Evolutionary conservation across 2,329 filamentous ascomycete genomes (phyloP), one percentile per base, ranked within the genome.

Genomic region (Cladosporium halotolerans): DNA sequence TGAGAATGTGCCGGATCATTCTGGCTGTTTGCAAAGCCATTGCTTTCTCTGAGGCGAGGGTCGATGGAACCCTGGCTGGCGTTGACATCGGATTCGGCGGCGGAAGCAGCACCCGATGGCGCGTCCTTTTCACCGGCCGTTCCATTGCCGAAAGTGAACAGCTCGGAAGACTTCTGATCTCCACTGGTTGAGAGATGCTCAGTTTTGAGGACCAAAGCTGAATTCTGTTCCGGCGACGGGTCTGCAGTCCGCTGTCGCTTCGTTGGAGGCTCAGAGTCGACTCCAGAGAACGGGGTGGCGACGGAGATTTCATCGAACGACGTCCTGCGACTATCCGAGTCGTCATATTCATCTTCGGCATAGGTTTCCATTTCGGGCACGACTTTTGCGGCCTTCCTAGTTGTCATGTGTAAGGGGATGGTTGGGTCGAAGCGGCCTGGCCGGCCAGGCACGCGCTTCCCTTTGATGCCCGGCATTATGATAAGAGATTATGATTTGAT

Each of bases 381-480:
- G 16, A n/a, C 28, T 23, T 53, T 53, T 18, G 42, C 50, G 44
- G 40, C 42, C 58, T 62, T 58, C 38, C 74, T 70, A 47, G 73
- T 76, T 54, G 71, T 76, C 74, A 77, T 77, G 64, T 75, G 73
- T 62, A 75, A 66, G 50, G 73, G 72, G 65, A 71, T 68, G 55
- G 73, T 73, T 58, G 73, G 73, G 64, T 72, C 70, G 58, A 75
- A 72, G 60, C 72, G 63, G 44, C 64, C 63, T 33, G 57, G 57
- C 31, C 51, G 52, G 34, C 61, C 60, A 55, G 59, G 48, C 36
- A 58, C 51, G 40, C 57, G 57, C 46, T 50, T 57, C 34, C 58
- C 58, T 52, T 58, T 57, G 55, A 56, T 52, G 43, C 57, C 59
- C 36, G 56, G 55, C 47, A 51, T 51, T 51, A 51, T 44, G 14